phyloP scores from a whole-genome alignment of 75 land plant species.

The Sequoia sempervirens region DNA sequence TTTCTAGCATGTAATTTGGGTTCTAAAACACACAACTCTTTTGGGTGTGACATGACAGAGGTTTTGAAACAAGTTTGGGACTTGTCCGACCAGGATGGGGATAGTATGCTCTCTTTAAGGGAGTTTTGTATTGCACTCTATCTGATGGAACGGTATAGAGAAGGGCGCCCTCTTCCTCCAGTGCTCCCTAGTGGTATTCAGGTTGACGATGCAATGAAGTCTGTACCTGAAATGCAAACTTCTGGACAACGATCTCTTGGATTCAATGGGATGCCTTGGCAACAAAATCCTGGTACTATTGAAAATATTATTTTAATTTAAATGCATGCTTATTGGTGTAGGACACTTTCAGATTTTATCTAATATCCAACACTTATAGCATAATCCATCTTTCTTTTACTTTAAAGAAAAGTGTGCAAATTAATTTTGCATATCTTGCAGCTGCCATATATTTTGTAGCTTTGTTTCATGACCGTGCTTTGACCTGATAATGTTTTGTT shows the following conservation, averaged over 20 bases:
- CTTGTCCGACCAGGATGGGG: slow-evolving; percentile 90
- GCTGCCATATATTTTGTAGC: not conserved
- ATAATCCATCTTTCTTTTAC: not conserved
- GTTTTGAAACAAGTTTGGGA: slow-evolving; percentile 98
- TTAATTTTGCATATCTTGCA: not conserved
- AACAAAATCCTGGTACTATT: slow-evolving; percentile 37
- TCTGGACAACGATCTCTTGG: slow-evolving; percentile 29
- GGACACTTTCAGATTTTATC: not conserved
- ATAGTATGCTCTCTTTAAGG: slow-evolving; percentile 86
- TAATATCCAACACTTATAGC: not conserved
- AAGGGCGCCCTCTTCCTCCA: slow-evolving; percentile 73
- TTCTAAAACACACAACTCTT: not conserved
- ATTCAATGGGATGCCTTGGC: slow-evolving; percentile 48
- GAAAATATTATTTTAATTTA: not conserved
- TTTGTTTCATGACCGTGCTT: not conserved
- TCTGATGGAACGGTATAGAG: slow-evolving; percentile 88
- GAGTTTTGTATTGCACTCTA: slow-evolving; percentile 92
- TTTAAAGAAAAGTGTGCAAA: not conserved
- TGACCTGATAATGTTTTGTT: not conserved
- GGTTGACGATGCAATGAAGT: slow-evolving; percentile 54
- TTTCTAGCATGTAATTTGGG: not conserved
- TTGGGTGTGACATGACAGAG: slow-evolving; percentile 45
- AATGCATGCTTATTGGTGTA: not conserved
- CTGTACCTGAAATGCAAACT: slow-evolving; percentile 27
- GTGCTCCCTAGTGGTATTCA: slow-evolving; percentile 58